Base-by-base conservation (phyloP, 1,284 basidiomycete genomes). In the Rhodotorula sp. region DNA sequence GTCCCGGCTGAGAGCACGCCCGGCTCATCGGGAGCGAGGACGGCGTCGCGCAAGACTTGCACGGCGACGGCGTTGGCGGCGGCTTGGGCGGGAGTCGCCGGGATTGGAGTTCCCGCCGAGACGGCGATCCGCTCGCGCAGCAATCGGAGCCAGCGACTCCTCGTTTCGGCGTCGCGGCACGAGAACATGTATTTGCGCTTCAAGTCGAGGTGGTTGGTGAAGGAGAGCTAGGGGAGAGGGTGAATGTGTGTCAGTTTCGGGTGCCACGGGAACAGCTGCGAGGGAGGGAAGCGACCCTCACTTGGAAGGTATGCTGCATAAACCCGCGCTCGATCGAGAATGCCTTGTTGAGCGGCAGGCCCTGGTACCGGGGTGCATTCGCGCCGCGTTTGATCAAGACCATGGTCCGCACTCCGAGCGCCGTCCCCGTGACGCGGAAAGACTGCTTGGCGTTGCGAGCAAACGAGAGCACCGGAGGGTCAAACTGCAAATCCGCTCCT, bases 111-210 rank as follows among this genome's bases (percentile, higher is more conserved):
- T 52, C 65, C 46, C 54, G 81, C 78, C 39, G 82, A 82, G 3
- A 80, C 78, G 69, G 87, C 87, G 65, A 91, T 89, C 76, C 92
- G 88, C 31, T 87, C 85, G 77, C 87, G 87, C 65, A 96, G 83
- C 23, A 86, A 87, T 2, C 86, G 85, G 0, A 86, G 86, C 91
- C 92, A 95, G 74, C 89, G 87, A 71, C 89, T 86, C 26, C 88
- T 87, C 39, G 90, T 85, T 26, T 90, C 83, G 1, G 88, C 85
- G 77, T 92, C 90, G 64, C 90, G 87, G 57, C 96, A 88, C 76
- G 91, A 93, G 84, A 96, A 96, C 88, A 96, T 92, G 82, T 97
- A 97, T 79, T 89, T 88, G 75, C 93, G 86, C 81, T 90, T 90
- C 68, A 83, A 76, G 39, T 88, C 88, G 23, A 84, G 80, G 75